Percentiles rank a stretch among this genome's conserved stretches.
phyloP scores from a whole-genome alignment of 2,329 filamentous ascomycete species.

The Diaporthe helianthi region DNA sequence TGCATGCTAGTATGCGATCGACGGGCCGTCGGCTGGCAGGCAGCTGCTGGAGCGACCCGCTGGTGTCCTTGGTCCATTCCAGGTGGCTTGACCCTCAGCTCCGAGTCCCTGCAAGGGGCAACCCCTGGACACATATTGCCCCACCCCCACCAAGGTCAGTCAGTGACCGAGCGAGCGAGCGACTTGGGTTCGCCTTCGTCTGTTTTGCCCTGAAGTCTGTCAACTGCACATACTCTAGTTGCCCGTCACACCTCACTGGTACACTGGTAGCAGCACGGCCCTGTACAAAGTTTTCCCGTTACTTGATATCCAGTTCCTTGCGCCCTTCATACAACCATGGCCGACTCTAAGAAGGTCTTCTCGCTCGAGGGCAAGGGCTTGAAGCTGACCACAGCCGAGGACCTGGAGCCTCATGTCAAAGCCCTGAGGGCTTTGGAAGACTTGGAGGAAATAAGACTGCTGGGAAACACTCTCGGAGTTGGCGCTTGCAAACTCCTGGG shows the following conservation, averaged over 20 bases:
- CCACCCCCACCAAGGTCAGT: constrained; percentile 34
- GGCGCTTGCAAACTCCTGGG: constrained; percentile 86
- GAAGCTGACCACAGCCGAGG: constrained; percentile 87
- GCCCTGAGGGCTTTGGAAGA: constrained; percentile 74
- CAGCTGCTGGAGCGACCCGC: constrained; percentile 24
- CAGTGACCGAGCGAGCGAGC: not conserved
- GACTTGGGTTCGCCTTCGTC: constrained; percentile 1
- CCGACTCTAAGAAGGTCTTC: constrained; percentile 71
- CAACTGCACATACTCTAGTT: constrained; percentile 1
- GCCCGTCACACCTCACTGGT: not conserved
- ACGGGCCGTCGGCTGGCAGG: constrained; percentile 26
- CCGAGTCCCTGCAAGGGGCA: constrained; percentile 27
- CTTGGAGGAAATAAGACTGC: constrained; percentile 83
- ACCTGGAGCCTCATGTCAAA: constrained; percentile 85
- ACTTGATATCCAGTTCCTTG: not conserved
- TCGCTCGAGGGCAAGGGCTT: constrained; percentile 90
- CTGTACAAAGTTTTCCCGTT: constrained; percentile 24
- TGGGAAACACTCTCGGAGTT: constrained; percentile 92
- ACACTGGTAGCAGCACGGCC: not conserved
- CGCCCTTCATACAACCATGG: constrained; percentile 51
- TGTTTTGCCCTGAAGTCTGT: constrained; percentile 24
- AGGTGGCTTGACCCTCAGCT: not conserved
- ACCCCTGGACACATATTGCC: constrained; percentile 30
- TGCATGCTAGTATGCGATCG: not conserved
- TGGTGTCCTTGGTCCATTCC: not conserved